Conservation (phyloP, 176 grass and related monocot species). For the Alloteropsis semialata region DNA sequence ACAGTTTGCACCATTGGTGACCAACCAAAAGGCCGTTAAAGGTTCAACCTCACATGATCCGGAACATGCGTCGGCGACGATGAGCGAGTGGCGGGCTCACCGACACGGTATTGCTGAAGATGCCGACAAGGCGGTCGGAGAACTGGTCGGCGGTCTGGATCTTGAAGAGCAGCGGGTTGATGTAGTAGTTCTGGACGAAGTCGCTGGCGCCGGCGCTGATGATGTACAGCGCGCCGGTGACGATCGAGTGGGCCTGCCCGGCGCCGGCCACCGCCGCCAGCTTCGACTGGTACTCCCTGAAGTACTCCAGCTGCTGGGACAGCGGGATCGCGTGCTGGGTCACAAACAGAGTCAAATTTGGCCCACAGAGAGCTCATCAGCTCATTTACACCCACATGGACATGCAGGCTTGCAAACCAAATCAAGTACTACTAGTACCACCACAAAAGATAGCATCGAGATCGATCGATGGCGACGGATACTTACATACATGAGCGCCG, state of each 20-base stretch:
- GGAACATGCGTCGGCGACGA: neutral
- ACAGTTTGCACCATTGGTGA: neutral
- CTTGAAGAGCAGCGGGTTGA: constrained; percentile 81
- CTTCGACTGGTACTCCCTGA: constrained; percentile 76
- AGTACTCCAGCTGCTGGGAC: constrained; percentile 79
- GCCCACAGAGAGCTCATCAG: neutral
- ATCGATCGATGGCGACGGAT: neutral
- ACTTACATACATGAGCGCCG: constrained; percentile 78
- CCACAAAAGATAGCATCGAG: neutral
- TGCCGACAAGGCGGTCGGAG: constrained; percentile 58
- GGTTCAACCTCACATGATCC: neutral
- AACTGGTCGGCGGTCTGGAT: constrained; percentile 67
- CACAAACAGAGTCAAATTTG: neutral
- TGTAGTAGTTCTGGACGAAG: constrained; percentile 95
- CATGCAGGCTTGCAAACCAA: neutral
- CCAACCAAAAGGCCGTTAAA: neutral
- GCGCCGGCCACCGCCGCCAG: constrained; percentile 51
- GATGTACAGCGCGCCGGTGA: constrained; percentile 65
- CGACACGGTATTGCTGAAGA: constrained; percentile 55
- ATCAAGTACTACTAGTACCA: neutral
- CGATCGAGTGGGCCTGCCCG: constrained; percentile 46
- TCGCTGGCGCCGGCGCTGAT: constrained; percentile 76
- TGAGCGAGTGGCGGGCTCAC: neutral
- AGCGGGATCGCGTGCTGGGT: constrained; percentile 73
- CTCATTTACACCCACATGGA: neutral